Percentiles rank a stretch among this genome's conserved stretches.
These are phyloP conservation scores for Yarrowia sp. DNA, from an alignment of 805 yeast genomes.

Conservation along the genomic window DNA sequence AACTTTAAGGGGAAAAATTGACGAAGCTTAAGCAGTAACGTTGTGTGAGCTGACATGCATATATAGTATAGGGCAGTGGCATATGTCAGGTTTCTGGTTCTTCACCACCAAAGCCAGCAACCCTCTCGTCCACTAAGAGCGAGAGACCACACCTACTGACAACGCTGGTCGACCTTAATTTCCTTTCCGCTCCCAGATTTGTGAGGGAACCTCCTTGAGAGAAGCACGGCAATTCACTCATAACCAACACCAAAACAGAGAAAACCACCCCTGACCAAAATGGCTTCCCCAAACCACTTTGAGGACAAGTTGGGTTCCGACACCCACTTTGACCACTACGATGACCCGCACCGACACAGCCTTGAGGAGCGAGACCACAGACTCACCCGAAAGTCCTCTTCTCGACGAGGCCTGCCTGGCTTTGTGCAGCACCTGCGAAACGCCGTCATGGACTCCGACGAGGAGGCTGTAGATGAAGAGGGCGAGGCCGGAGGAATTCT, in stretches of 20 bases:
- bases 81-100: background rate
- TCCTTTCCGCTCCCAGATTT: conserved; percentile 19
- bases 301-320: conserved; percentile 20
- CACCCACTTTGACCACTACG: conserved; percentile 20
- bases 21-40: background rate
- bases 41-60: background rate
- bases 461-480: conserved; percentile 28
- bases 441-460: conserved; percentile 26
- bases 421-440: conserved; percentile 23
- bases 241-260: background rate
- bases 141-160: conserved; percentile 6
- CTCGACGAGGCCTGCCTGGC: conserved; percentile 22
- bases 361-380: conserved; percentile 22
- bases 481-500: conserved; percentile 29
- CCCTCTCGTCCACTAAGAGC: conserved; percentile 27
- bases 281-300: conserved; percentile 15
- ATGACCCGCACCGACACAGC: conserved; percentile 21
- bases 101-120: conserved; percentile 8
- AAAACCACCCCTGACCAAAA: background rate
- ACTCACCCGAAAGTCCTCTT: conserved; percentile 18
- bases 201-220: conserved; percentile 26
- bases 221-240: conserved; percentile 9
- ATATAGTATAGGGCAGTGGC: conserved; percentile 3
- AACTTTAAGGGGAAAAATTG: conserved; percentile 17
- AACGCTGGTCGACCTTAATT: conserved; percentile 23